Evolutionary conservation across 768 basidiomycete genomes (phyloP), one percentile per base, ranked within the genome.

Genomic region (Agaricus bisporus): DNA sequence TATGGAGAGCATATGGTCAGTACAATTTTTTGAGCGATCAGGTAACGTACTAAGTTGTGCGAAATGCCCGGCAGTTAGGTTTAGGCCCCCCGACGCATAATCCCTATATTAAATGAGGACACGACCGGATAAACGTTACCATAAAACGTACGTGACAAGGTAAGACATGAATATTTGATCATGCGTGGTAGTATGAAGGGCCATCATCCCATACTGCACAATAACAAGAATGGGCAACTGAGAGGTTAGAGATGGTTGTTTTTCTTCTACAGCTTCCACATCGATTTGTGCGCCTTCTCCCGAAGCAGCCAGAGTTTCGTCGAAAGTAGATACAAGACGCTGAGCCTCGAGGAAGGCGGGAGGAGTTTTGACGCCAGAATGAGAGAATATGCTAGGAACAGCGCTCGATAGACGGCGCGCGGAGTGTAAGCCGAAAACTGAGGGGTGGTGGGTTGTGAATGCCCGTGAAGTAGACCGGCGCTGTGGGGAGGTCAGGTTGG

Each of bases 101-200:
- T 88, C 83, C 12, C 91, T 95, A 45, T 47, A 43, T 37, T 41
- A 47, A 45, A 50, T 59, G 35, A 59, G 39, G 18, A 29, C 5
- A 15, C 5, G 18, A 15, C 49, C 51, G 41, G 3, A 18, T 44
- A 12, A 15, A 25, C 50, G 26, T 26, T 35, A 14, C 58, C 58
- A 41, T 25, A 56, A 26, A 1, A 78, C 86, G 71, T 62, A 90
- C 88, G 88, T 84, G 47, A 94, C 89, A 22, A 95, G 83, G 70
- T 95, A 95, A 2, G 89, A 89, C 66, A 95, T 80, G 73, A 97
- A 91, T 26, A 94, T 70, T 68, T 95, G 91, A 71, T 95, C 89
- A 61, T 95, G 93, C 1, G 88, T 91, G 14, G 88, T 91, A 37
- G 83, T 83, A 64, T 97, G 94, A 47, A 98, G 68, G 4, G 94